Base-by-base conservation (phyloP, 192 early-diverging fungal species). In the Backusella luteola region DNA sequence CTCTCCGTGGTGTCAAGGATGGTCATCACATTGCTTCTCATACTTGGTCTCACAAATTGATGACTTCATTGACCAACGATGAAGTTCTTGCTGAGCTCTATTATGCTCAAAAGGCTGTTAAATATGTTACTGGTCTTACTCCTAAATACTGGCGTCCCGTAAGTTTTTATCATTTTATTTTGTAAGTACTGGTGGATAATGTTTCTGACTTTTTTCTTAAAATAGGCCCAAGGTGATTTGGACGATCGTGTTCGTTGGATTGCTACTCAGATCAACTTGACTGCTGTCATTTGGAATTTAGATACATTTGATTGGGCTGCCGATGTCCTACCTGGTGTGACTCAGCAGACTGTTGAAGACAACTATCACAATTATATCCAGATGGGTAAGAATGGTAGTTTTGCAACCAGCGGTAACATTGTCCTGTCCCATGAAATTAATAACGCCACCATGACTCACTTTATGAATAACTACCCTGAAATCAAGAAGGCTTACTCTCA, bases 21-120 rank as follows among this genome's bases (percentile, higher is more conserved):
- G 90, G 90, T 19, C 90, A 91, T 68, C 86, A 90, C 35, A 83
- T 91, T 53, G 83, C 76, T 23, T 74, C 84, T 34, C 90, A 91
- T 66, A 91, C 90, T 15, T 90, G 89, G 89, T 85, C 86, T 36
- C 89, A 90, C 46, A 36, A 68, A 34, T 52, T 77, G 42, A 73
- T 91, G 73, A 84, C 89, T 38, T 81, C 79, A 1, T 73, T 88
- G 29, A 73, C 76, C 6, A 82, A 79, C 36, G 66, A 81, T 49
- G 77, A 81, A 66, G 69, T 91, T 34, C 77, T 89, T n/a, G 85
- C 85, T 19, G 89, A 91, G 75, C 71, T 91, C 9, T 76, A 89
- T 59, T 87, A 81, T 73, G 77, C 86, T 29, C 85, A 87, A 66
- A 81, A 81, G 44, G 83, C 82, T 9, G 84, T 92, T 68, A 74